Evolutionary conservation across 2,329 filamentous ascomycete genomes (phyloP), one percentile per base, ranked within the genome.

Genomic region (Mycosphaerella sp.): DNA sequence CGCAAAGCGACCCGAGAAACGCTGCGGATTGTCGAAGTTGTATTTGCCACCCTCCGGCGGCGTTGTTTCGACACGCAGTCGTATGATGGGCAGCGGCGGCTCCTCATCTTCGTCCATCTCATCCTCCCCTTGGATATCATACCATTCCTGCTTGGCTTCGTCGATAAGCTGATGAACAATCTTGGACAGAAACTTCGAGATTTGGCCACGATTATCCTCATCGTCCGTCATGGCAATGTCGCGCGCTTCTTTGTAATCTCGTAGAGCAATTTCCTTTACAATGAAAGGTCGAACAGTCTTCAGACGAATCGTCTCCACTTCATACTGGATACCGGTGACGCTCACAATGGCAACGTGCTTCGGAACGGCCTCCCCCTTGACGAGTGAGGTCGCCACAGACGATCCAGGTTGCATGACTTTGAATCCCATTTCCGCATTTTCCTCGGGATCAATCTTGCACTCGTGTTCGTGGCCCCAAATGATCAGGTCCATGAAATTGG

Each of bases 391-490:
- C 0, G 91, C 93, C 0, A 98, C 86, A 0, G 93, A 97, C 0
- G 93, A 98, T 0, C 93, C 93, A 0, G 93, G 93, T 64, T 98
- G 93, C 81, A 98, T 96, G 57, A 98, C 91, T 60, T 93, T 83
- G 61, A 98, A 98, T 0, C 85, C 86, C 42, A 85, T 95, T 64
- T 95, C 89, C 0, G 86, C 81, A 62, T 97, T 98, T 41, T 82
- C 76, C 1, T 75, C 74, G 0, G 93, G 93, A 40, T 95, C 84
- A 57, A 98, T 95, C 6, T 91, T 68, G 65, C 93, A 98, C 68
- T 98, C 91, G 65, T 98, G 93, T 69, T 98, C 93, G 64, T 98
- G 93, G 2, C 93, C 93, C 93, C 93, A 98, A 44, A 98, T 79
- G 0, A 98, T 82, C 4, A 98, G 76, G 64, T 98, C 86, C 57